A percentile compares a stretch with the other conserved stretches of the same genome.
Evolutionary conservation across 805 yeast genomes (phyloP).

Genomic region (Priceomyces fermenticarens): DNA sequence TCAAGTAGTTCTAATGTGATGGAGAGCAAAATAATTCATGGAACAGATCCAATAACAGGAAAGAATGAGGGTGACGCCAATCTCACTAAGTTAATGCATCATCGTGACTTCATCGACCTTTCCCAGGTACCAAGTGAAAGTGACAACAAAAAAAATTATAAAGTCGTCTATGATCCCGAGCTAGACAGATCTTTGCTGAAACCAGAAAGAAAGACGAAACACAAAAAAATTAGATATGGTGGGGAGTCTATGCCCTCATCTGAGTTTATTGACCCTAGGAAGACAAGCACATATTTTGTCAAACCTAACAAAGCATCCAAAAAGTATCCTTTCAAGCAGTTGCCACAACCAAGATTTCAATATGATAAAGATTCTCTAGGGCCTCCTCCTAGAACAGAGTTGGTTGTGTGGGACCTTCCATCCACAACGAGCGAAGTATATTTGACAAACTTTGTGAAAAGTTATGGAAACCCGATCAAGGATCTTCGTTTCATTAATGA

Average conservation of each 20-base stretch:
- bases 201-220: slow-evolving; percentile 26
- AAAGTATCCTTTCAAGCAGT: slow-evolving; percentile 40
- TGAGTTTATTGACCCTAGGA: slow-evolving; percentile 42
- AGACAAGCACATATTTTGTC: slow-evolving; percentile 24
- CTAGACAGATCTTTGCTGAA: slow-evolving; percentile 32
- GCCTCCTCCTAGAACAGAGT: slow-evolving; percentile 65
- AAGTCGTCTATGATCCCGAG: slow-evolving; percentile 51
- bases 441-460: slow-evolving; percentile 49
- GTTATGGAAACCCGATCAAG: slow-evolving; percentile 59
- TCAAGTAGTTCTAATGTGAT: neutral
- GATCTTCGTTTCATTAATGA: slow-evolving; percentile 61
- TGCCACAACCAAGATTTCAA: slow-evolving; percentile 40
- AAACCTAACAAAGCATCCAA: slow-evolving; percentile 39
- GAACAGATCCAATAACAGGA: slow-evolving; percentile 33
- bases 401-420: slow-evolving; percentile 69
- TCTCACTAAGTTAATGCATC: slow-evolving; percentile 29
- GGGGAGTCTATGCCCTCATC: slow-evolving; percentile 20
- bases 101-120: slow-evolving; percentile 15
- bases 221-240: slow-evolving; percentile 40
- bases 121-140: slow-evolving; percentile 8
- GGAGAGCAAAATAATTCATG: slow-evolving; percentile 10
- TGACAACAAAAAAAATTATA: slow-evolving; percentile 31
- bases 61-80: slow-evolving; percentile 27
- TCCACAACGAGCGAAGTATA: slow-evolving; percentile 46
- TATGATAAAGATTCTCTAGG: slow-evolving; percentile 76